Percentiles rank a stretch among this genome's conserved stretches.
phyloP scores from a whole-genome alignment of 768 basidiomycete species.

The Boletus rex-veris region DNA sequence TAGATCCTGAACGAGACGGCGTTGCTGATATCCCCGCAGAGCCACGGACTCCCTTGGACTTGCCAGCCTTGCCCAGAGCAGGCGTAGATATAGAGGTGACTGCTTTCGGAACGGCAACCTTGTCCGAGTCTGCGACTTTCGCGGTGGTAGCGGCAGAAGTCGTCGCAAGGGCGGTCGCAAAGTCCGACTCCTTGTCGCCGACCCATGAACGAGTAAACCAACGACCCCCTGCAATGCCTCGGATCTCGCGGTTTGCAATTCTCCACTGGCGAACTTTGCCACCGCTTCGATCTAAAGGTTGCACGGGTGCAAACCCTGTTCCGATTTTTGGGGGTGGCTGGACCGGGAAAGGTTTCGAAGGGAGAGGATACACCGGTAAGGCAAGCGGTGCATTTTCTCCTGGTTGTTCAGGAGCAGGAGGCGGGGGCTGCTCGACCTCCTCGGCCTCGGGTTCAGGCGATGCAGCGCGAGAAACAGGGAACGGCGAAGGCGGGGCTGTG shows the following conservation, averaged over 20 bases:
- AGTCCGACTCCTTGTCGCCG: constrained; percentile 77
- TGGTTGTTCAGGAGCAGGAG: constrained; percentile 31
- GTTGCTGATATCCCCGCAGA: constrained; percentile 46
- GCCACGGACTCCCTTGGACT: constrained; percentile 36
- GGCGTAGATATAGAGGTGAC: constrained; percentile 48
- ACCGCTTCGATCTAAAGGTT: constrained; percentile 62
- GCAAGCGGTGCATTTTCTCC: constrained; percentile 49
- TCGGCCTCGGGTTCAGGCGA: constrained; percentile 57
- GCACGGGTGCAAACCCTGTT: constrained; percentile 63
- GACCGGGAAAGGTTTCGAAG: constrained; percentile 80
- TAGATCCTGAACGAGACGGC: constrained; percentile 58
- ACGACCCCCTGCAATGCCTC: constrained; percentile 79
- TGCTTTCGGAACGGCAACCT: constrained; percentile 34
- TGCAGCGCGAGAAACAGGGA: constrained; percentile 34
- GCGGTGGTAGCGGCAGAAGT: constrained; percentile 26
- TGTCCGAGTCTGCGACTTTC: constrained; percentile 28
- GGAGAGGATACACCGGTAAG: constrained; percentile 71
- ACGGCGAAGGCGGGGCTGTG: constrained; percentile 72
- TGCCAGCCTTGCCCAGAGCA: constrained; percentile 38
- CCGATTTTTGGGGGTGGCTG: constrained; percentile 75
- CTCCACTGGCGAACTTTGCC: constrained; percentile 71
- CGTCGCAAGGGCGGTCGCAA: constrained; percentile 38
- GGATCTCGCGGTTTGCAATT: constrained; percentile 68
- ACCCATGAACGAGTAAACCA: constrained; percentile 83
- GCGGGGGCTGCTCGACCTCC: constrained; percentile 25